Base-by-base conservation (phyloP, 768 basidiomycete genomes). In the Pisolithus albus region DNA sequence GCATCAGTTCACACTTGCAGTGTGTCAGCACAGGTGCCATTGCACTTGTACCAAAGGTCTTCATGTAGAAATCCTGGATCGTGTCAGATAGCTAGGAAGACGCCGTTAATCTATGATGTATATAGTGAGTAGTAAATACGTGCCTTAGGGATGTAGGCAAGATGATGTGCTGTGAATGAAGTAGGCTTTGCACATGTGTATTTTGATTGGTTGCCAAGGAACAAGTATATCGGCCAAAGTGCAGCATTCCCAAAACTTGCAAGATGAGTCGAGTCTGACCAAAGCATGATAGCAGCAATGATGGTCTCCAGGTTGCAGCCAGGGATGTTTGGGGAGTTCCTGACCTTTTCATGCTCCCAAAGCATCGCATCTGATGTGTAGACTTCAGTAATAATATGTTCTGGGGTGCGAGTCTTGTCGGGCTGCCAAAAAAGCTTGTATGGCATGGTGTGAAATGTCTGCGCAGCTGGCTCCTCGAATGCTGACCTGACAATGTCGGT, bases 241-340 rank as follows among this genome's bases (percentile, higher is more conserved):
- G 50, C 45, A 1, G 53, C 46, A 39, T 52, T 39, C 2, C 57
- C 54, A 9, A 55, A 65, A 18, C 47, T 52, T 0, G 64, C 50
- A 1, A 63, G 60, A 39, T 63, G 62, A 1, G 64, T 65, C 0
- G 46, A n/a, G 34, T 65, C 64, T 0, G 63, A 64, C 57, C 62
- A 63, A n/a, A 58, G 32, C 60, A 61, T 61, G 15, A 62, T 26
- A 3, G 53, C 41, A 1, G 56, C 54, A 13, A 64, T 49, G 7
- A 56, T 53, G 5, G 49, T 32, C 26, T 63, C 60, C 1, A 56
- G 47, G 7, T 50, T 5, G 43, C 56, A 42, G 0, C 36, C 50
- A 6, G 53, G 55, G 19, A 42, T 7, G 1, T n/a, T 16, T 16
- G 38, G 38, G 13, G 41, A 42, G 0, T 5, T 28, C 23, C 15